Evolutionary conservation across 1,284 basidiomycete species (phyloP), one percentile per base, ranked within the genome.

Genomic region (Jaminaea rosea): DNA sequence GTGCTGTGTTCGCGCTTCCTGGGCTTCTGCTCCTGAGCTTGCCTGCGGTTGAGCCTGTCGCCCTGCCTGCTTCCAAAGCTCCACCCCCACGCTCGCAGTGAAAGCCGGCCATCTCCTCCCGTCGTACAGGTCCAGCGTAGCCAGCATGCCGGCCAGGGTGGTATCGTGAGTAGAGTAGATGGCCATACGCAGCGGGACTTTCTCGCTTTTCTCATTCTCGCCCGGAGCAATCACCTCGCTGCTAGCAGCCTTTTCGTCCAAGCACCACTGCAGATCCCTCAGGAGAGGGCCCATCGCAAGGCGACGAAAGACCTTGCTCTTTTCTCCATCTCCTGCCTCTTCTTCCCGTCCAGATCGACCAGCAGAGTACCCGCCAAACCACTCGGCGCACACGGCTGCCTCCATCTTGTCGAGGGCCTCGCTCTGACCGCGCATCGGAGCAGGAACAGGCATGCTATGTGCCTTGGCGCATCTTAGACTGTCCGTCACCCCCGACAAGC

Each of bases 401-500:
- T 88, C 87, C 82, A 87, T 49, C 6, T 44, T 49, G n/a, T 39
- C 24, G 6, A 60, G 34, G 39, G 59, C 50, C 5, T 46, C 41
- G 9, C 47, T 21, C 5, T 66, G 59, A 5, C 52, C 8, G 26
- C n/a, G n/a, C n/a, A 73, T 58, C 5, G 51, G 50, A 2, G 46
- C 36, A 0, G 69, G 69, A 8, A 67, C 49, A 9, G 56, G 53
- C 56, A 88, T 77, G 4, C 81, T 83, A 66, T 89, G 85, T 0
- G 84, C 85, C 44, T 79, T 76, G 4, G 86, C 81, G 1, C 65
- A 61, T 17, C 60, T 58, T 36, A 71, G 83, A 0, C 86, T 88
- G 69, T 88, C 87, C 58, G 88, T 75, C n/a, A 89, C 79, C 4
- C 86, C 87, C 15, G 83, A 86, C 5, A 84, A 83, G 53, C 85